Evolutionary conservation across 257 asterid species (phyloP), one percentile per base, ranked within the genome.

Genomic region (Catharanthus roseus): DNA sequence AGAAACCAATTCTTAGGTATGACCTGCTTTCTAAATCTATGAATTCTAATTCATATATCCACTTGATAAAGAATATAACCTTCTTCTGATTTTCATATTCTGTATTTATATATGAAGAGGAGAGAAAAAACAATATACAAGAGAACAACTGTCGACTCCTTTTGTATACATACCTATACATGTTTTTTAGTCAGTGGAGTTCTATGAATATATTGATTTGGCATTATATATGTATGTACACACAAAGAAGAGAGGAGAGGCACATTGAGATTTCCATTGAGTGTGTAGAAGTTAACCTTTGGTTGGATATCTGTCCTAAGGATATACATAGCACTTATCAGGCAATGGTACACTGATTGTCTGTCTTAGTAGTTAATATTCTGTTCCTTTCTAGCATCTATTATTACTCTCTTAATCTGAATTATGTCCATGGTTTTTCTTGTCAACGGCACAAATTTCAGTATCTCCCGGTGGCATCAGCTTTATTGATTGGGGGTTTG

Each of bases 391-490:
- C n/a, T n/a, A n/a, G n/a, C n/a, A n/a, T n/a, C 31, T 28, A 21
- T 5, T 67, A 18, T 50, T 29, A 26, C 23, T 41, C 24, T 54
- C 16, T 28, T 57, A 41, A 29, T 39, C 44, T 38, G 26, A 38
- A 69, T 26, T 7, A 4, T 10, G 5, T 41, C 13, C 2, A 31
- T 23, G 21, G 60, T 9, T 44, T 41, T 21, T 53, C 28, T 42
- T 42, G 31, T 26, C 34, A 45, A 57, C 67, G 13, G 45, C 15
- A 42, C 39, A 64, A 75, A 58, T 69, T 84, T 84, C 97, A 91
- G 99, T 91, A 91, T 78, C 90, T 95, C 65, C 99, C 99, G 0
- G 93, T 95, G 50, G 99, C 99, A 82, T 95, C 99, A 68, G 99
- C 95, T 76, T 77, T 95, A 74, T 85, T 91, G 21, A 68, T 95